A percentile compares a stretch with the other conserved stretches of the same genome.
Conservation (phyloP, 2,329 filamentous ascomycete genomes). For the Thelonectria discophora region DNA sequence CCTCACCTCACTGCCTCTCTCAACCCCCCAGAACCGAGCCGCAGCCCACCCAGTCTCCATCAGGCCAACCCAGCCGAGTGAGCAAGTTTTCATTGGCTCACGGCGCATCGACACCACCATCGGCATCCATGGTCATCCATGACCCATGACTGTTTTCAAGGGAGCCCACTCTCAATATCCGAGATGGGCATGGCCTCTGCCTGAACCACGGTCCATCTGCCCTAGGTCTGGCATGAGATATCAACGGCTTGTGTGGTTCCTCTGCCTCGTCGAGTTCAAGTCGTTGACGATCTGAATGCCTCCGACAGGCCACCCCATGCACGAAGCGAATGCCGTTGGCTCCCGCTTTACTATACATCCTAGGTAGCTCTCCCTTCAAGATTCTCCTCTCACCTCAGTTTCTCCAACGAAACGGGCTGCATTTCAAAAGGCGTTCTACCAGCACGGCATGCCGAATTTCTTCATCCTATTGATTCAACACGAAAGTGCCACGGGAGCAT, state of each 20-base stretch:
- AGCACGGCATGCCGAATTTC: neutral
- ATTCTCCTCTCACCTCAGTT: slow-evolving; percentile 4
- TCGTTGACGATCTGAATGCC: slow-evolving; percentile 1
- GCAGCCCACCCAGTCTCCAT: slow-evolving; percentile 31
- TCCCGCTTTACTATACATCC: neutral
- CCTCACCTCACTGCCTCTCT: slow-evolving; percentile 20
- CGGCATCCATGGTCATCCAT: slow-evolving; percentile 21
- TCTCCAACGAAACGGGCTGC: slow-evolving; percentile 1
- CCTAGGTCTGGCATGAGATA: slow-evolving; percentile 5
- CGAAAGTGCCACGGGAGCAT: no score
- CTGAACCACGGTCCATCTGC: slow-evolving; percentile 3
- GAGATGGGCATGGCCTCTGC: slow-evolving; percentile 20
- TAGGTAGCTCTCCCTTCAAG: slow-evolving; percentile 6
- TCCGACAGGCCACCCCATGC: neutral
- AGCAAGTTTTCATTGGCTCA: slow-evolving; percentile 59
- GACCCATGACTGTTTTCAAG: slow-evolving; percentile 13
- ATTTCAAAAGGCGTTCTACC: neutral
- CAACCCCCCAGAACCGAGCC: slow-evolving; percentile 18
- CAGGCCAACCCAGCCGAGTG: slow-evolving; percentile 44
- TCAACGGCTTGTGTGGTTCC: neutral
- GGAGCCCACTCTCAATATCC: slow-evolving; percentile 18
- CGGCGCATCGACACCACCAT: slow-evolving; percentile 38
- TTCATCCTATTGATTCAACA: no score
- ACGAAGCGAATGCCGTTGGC: neutral
- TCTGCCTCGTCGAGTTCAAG: neutral